Percentiles rank a stretch among this genome's conserved stretches.
Conservation (phyloP, 2,329 filamentous ascomycete species). For the Onygenales sp. region DNA sequence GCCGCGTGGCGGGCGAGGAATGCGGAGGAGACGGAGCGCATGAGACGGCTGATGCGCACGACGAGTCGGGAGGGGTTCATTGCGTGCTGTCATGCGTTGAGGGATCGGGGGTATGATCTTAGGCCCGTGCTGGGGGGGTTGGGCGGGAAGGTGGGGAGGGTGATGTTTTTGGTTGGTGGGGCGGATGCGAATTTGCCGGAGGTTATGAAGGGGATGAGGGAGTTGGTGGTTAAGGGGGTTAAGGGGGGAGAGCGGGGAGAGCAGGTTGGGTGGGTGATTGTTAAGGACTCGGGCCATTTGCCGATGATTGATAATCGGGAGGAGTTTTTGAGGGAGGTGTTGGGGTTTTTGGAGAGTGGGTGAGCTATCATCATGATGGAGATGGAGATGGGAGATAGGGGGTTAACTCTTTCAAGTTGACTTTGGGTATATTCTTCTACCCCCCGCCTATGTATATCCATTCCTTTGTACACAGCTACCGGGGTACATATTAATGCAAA, state of each 20-base stretch:
- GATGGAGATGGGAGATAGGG: too few relatives aligned
- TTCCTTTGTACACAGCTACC: too few relatives aligned
- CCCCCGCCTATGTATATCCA: too few relatives aligned
- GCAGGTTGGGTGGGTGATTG: slow-evolving; percentile 19
- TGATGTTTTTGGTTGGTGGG: slow-evolving; percentile 35
- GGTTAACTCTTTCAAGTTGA: too few relatives aligned
- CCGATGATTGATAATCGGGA: slow-evolving; percentile 31
- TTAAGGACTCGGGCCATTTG: slow-evolving; percentile 29
- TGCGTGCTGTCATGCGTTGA: slow-evolving; percentile 32
- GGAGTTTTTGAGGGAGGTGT: slow-evolving; percentile 20
- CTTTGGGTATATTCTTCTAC: too few relatives aligned
- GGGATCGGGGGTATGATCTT: slow-evolving; percentile 30
- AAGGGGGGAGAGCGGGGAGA: slow-evolving; percentile 12
- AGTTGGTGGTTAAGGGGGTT: slow-evolving; percentile 28
- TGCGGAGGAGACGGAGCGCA: slow-evolving; percentile 25
- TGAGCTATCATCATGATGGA: too few relatives aligned
- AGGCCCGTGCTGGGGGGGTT: slow-evolving; percentile 33
- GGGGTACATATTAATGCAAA: too few relatives aligned
- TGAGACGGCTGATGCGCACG: slow-evolving; percentile 27
- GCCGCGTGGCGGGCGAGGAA: slow-evolving; percentile 27
- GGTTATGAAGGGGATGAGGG: slow-evolving; percentile 28
- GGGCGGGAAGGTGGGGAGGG: slow-evolving; percentile 38
- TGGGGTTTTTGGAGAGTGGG: slow-evolving; percentile 5
- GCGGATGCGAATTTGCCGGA: slow-evolving; percentile 35
- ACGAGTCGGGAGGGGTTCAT: slow-evolving; percentile 35